Evolutionary conservation across 139 green algal genomes (phyloP), one percentile per base, ranked within the genome.

Genomic region (Zygnema cylindricum): DNA sequence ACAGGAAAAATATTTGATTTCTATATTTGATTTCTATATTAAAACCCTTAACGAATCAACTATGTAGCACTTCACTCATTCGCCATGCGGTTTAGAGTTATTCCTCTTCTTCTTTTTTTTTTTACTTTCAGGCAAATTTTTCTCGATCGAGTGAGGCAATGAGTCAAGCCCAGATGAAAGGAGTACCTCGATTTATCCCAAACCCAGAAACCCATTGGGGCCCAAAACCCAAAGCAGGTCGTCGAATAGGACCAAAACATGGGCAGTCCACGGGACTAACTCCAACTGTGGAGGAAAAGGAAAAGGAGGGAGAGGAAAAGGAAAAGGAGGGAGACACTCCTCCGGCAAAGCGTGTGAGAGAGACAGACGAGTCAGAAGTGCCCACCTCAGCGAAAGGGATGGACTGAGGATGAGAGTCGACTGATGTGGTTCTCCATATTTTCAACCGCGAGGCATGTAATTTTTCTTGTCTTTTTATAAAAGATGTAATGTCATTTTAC

Each of bases 161-260:
- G 35, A 94, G 91, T 84, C 92, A 93, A 71, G 91, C 94, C 0
- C 89, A 92, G 78, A 22, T 32, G 1, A 92, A 89, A 41, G 90
- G 93, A 36, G 91, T 94, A 57, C 43, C 94, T 22, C 88, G 95
- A 35, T 98, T 94, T 82, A 86, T 96, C 35, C 92, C 94, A 33
- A 99, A 99, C 91, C 96, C 96, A 39, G 94, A 97, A 78, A 71
- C 94, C 16, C 94, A 96, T 77, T 99, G 96, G 96, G 96, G 96
- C 0, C 96, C 96, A 43, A 98, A 97, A 88, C 76, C 92, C 7
- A 87, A 94, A 33, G 91, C 91, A 22, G 91, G 90, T 1, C 88
- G 90, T 30, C 84, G 84, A 1, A 2, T 90, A 11, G 42, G 2
- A 88, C 3, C 82, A 3, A 92, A 85, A 84, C 86, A 89, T 16